Evolutionary conservation across 345 rosid genomes (phyloP), one percentile per base, ranked within the genome.

Genomic region (Euphorbia lathyris): DNA sequence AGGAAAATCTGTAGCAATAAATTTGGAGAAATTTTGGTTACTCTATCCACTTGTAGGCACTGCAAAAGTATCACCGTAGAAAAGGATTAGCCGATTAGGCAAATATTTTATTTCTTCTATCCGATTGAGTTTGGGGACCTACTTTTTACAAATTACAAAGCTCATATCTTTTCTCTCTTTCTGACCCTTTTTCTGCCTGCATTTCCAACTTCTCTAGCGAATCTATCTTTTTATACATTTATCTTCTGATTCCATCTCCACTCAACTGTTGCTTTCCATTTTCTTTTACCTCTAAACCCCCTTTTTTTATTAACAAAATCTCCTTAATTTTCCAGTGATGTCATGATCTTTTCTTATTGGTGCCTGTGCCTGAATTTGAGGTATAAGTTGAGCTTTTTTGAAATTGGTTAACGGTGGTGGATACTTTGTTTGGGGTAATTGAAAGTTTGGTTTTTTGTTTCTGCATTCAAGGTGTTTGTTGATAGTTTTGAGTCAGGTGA

Each of bases 41-140:
- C 2, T 66, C 55, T 7, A 43, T 34, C n/a, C 52, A 55, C 47
- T 30, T 19, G 53, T 11, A 9, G 71, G 51, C 5, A 74, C 64
- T 34, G 80, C 63, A 73, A 65, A 43, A 20, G 57, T 1, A 1
- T 2, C 9, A 53, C 55, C 3, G 53, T 55, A 36, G 50, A 14
- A 47, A 56, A 26, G 40, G 25, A 42, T 32, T 19, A 32, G 68
- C 5, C 5, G 45, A 66, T 50, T 66, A 56, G 69, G 25, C 67
- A 66, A 56, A 9, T n/a, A 23, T 66, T 20, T 55, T 23, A 51
- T 58, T 40, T 40, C 45, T 40, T 60, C 25, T 58, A 59, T 74
- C 76, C 78, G 55, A 58, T 59, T 70, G 7, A 7, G 38, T 34
- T 34, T 34, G 38, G 42, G 82, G 80, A 70, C 85, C 85, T 72